A percentile compares a stretch with the other conserved stretches of the same genome.
Conservation (phyloP, 345 rosid species). For the Ceriops zippeliana region DNA sequence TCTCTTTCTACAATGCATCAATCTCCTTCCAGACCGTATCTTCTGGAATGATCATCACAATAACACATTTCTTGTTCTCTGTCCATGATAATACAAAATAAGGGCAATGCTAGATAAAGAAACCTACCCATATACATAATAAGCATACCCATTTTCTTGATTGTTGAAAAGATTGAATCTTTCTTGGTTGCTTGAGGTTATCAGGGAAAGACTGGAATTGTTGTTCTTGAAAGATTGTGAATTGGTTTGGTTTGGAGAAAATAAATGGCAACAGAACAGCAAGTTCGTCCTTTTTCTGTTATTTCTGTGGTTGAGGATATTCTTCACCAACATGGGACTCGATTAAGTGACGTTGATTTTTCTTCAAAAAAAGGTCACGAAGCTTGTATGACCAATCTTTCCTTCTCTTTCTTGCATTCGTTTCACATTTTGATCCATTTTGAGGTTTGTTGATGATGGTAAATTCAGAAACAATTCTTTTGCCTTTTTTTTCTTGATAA, state of each 20-base stretch:
- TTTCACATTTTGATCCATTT: constrained; percentile 2
- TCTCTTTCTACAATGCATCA: constrained; percentile 9
- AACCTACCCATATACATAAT: not conserved
- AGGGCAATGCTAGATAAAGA: not conserved
- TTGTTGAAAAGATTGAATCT: constrained; percentile 3
- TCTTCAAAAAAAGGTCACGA: constrained; percentile 61
- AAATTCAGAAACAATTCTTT: not conserved
- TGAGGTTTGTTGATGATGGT: constrained; percentile 1
- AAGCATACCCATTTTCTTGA: constrained; percentile 11
- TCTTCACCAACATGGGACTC: constrained; percentile 53
- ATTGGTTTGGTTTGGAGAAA: constrained; percentile 1
- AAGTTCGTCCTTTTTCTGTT: constrained; percentile 42
- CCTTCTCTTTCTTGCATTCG: not conserved
- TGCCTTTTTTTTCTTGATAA: not conserved
- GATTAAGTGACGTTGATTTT: constrained; percentile 37
- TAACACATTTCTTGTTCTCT: constrained; percentile 5
- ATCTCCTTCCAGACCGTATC: not conserved
- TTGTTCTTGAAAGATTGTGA: not conserved
- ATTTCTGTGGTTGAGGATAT: constrained; percentile 75
- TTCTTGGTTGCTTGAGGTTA: constrained; percentile 6
- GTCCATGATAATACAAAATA: not conserved
- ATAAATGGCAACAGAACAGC: constrained; percentile 51
- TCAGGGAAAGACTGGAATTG: not conserved
- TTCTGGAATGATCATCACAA: constrained; percentile 3
- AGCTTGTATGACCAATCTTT: constrained; percentile 49